Percentiles rank a stretch among this genome's conserved stretches.
These are phyloP conservation scores for Penicillium decumbens DNA, from an alignment of 2,329 filamentous ascomycete genomes.

Conservation along the genomic window DNA sequence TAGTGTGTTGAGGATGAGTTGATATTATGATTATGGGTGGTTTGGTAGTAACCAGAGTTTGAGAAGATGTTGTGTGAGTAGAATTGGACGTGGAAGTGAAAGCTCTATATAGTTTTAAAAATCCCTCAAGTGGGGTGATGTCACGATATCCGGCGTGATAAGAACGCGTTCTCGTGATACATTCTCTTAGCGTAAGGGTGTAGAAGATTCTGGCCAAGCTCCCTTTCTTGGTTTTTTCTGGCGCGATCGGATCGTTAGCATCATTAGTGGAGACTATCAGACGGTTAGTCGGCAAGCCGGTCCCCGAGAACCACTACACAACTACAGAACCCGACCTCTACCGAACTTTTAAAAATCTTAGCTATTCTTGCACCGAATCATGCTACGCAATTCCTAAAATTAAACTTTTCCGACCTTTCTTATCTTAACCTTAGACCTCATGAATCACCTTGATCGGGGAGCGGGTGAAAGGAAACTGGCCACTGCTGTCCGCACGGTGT, in stretches of 20 bases:
- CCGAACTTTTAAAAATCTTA: background rate
- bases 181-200: background rate
- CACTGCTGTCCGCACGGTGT: background rate
- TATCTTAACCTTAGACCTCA: background rate
- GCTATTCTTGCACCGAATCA: background rate
- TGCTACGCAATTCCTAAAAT: background rate
- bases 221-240: background rate
- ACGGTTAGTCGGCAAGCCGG: background rate
- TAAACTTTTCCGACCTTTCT: background rate
- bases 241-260: background rate
- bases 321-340: background rate
- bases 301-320: background rate
- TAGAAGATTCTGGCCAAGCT: background rate
- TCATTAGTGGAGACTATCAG: background rate
- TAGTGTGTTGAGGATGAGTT: background rate
- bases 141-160: background rate
- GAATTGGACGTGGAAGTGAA: background rate
- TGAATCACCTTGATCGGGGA: background rate
- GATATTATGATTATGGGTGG: background rate
- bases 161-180: background rate
- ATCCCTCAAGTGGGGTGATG: background rate
- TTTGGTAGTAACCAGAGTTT: background rate
- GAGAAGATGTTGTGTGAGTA: background rate
- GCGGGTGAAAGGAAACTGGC: background rate
- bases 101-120: background rate